These are phyloP conservation scores for Schizophyllum amplum DNA, from an alignment of 1,284 basidiomycete species.

Conservation along the genomic window DNA sequence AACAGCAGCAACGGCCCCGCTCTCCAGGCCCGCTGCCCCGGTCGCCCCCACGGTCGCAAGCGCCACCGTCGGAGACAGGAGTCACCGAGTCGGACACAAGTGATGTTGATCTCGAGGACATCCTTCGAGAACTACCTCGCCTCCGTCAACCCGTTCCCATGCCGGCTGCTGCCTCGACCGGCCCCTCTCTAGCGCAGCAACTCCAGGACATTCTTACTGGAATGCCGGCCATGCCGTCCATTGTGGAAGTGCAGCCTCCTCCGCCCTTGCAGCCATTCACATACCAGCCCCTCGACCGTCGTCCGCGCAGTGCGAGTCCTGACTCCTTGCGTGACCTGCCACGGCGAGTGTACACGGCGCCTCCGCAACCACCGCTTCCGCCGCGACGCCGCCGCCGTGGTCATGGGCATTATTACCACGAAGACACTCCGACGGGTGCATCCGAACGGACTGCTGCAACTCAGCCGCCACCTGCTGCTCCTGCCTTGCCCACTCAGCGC, in stretches of 20 bases:
- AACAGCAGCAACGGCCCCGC: conserved; percentile 1
- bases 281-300: conserved; percentile 39
- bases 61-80: not conserved
- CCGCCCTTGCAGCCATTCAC: conserved; percentile 46
- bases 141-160: conserved; percentile 24
- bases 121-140: conserved; percentile 14
- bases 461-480: not conserved
- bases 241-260: conserved; percentile 31
- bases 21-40: not conserved
- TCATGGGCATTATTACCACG: not conserved
- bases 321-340: conserved; percentile 2
- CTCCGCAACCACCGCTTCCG: not conserved
- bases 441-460: not conserved
- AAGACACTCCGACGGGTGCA: not conserved
- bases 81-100: conserved; percentile 10
- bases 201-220: conserved; percentile 48
- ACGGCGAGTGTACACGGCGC: not conserved
- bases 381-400: too few species aligned
- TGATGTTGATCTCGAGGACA: not conserved
- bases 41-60: not conserved
- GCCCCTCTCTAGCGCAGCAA: conserved; percentile 46
- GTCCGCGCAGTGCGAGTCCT: conserved; percentile 12
- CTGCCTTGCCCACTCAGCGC: too few species aligned
- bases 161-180: conserved; percentile 33
- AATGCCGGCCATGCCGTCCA: conserved; percentile 26